Evolutionary conservation across 352 stramenopile species (phyloP), one percentile per base, ranked within the genome.

Genomic region (Phytophthora cactorum): DNA sequence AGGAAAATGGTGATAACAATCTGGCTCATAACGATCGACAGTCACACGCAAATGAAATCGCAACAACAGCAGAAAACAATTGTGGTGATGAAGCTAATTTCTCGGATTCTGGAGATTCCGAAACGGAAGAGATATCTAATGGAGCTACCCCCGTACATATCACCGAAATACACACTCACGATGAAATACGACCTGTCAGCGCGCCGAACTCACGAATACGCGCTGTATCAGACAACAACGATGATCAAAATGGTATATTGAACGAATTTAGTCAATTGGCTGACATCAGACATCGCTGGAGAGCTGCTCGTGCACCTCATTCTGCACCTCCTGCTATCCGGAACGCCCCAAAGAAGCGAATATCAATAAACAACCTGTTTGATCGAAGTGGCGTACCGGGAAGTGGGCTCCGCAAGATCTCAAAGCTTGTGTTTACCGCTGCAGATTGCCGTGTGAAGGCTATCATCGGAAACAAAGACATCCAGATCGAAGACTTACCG

Each of bases 381-480:
- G 64, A 82, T 41, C 72, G 65, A 53, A 68, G 70, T 27, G 74
- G 74, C 9, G 59, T 61, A 28, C 46, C 64, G 36, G 78, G 78
- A 8, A 70, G 57, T n/a, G 73, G 70, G 3, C 45, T 86, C 9
- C 72, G 74, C 9, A 88, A 82, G 55, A 32, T 78, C 25, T 82
- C 79, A 1, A 82, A 80, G 34, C 77, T 93, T 9, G 71, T 93
- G 3, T 91, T 91, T 52, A 82, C 77, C 3, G 69, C 77, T 27
- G 70, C 72, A 34, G 86, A 93, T 72, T 86, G 70, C 15, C 43
- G 58, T 15, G 81, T 89, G 3, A 86, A 90, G 44, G 80, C 88
- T 25, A 89, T 94, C 38, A 81, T 86, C 2, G 77, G 67, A 43
- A 88, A 74, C 43, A 63, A 81, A 45, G 72, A 86, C 11, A 84